These are phyloP conservation scores for Picea abies DNA, from an alignment of 83 land plant species.

Conservation along the genomic window DNA sequence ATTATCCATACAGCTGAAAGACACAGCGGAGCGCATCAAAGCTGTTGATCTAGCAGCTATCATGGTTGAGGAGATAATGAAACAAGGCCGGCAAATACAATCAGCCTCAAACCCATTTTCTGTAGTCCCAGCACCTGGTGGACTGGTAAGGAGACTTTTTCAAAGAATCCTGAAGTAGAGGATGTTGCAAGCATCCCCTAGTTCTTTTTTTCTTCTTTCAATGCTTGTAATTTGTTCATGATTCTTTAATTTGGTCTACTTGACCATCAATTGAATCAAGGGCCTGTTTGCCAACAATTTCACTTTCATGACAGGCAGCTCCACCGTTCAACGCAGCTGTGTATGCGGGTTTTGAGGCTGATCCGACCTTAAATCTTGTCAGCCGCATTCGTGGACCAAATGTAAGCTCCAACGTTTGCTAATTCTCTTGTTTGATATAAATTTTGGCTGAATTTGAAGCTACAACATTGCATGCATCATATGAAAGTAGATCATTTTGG, in stretches of 20 bases:
- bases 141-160: slow-evolving; percentile 32
- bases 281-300: not conserved
- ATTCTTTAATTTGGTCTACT: not conserved
- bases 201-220: not conserved
- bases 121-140: slow-evolving; percentile 21
- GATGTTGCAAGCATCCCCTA: not conserved
- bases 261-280: not conserved
- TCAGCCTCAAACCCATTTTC: slow-evolving; percentile 19
- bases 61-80: slow-evolving; percentile 92
- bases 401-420: slow-evolving; percentile 46
- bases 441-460: not conserved
- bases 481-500: not conserved
- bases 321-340: slow-evolving; percentile 56
- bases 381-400: slow-evolving; percentile 95
- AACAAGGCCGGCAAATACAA: slow-evolving; percentile 51
- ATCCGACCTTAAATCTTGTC: slow-evolving; percentile 67
- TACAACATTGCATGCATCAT: not conserved
- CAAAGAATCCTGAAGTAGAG: not conserved
- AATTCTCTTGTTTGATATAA: slow-evolving; percentile 10
- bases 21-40: slow-evolving; percentile 78
- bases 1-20: slow-evolving; percentile 59
- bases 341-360: slow-evolving; percentile 80
- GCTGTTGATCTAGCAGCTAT: slow-evolving; percentile 94
- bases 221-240: not conserved
- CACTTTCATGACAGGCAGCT: slow-evolving; percentile 41